Conservation (phyloP, 225 moss, liverwort and hornwort species). For the Lunularia cruciata region DNA sequence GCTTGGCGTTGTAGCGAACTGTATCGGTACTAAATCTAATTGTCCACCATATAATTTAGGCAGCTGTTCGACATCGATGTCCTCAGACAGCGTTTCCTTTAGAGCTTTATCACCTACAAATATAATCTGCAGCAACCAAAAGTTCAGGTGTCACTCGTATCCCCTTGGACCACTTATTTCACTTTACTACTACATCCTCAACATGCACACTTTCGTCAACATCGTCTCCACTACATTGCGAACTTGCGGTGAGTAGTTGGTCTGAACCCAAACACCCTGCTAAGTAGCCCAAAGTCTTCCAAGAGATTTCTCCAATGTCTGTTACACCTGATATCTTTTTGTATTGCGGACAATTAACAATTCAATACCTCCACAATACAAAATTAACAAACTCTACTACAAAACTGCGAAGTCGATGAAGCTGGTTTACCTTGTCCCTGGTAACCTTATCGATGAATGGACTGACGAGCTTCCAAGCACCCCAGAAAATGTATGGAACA, state of each 20-base stretch:
- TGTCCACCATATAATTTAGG: conserved; percentile 48
- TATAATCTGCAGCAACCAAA: conserved; percentile 34
- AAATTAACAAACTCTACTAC: no score
- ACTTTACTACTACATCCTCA: background rate
- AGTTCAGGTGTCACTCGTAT: background rate
- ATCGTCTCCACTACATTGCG: no score
- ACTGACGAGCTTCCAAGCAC: conserved; percentile 60
- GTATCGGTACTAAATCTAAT: conserved; percentile 45
- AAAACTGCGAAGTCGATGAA: background rate
- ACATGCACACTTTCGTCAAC: no score
- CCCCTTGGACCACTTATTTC: background rate
- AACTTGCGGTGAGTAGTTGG: no score
- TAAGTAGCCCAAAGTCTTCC: no score
- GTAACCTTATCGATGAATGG: conserved; percentile 62
- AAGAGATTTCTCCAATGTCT: no score
- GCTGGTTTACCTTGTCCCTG: conserved; percentile 47
- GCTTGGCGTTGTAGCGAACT: conserved; percentile 40
- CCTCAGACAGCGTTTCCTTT: conserved; percentile 40
- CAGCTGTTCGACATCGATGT: conserved; percentile 48
- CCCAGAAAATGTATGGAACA: conserved; percentile 60
- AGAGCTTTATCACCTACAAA: conserved; percentile 51
- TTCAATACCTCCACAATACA: no score
- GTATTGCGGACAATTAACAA: no score
- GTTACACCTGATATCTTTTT: no score
- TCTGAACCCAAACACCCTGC: no score